Conservation (phyloP, 1,139 yeast species). For the Saccharomyces hybrid region DNA sequence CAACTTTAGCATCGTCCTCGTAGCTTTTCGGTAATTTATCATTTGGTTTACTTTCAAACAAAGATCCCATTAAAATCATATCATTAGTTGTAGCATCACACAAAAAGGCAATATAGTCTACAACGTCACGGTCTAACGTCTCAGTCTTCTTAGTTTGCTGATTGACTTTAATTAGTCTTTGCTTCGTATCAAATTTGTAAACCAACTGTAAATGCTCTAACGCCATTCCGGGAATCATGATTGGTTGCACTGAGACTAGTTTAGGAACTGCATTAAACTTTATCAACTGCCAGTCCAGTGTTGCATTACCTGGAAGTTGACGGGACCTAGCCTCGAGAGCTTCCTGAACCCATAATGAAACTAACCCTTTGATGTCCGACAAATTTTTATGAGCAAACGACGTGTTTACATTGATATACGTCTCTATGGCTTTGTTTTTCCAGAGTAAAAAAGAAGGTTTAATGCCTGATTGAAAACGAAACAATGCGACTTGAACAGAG, state of each 20-base stretch:
- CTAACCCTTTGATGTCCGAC: constrained; percentile 37
- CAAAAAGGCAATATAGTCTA: constrained; percentile 69
- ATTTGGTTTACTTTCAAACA: constrained; percentile 53
- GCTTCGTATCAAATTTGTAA: constrained; percentile 69
- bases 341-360: constrained; percentile 56
- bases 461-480: constrained; percentile 54
- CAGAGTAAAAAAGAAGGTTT: constrained; percentile 60
- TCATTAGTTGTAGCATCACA: constrained; percentile 66
- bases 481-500: constrained; percentile 56
- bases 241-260: constrained; percentile 61
- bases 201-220: constrained; percentile 64
- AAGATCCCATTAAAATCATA: constrained; percentile 65
- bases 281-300: constrained; percentile 68
- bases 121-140: constrained; percentile 48
- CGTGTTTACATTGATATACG: constrained; percentile 55
- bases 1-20: constrained; percentile 31
- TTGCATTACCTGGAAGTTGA: constrained; percentile 50
- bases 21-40: constrained; percentile 34
- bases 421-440: constrained; percentile 66
- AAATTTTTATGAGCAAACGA: constrained; percentile 52
- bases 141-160: constrained; percentile 40
- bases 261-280: constrained; percentile 67
- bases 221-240: constrained; percentile 51
- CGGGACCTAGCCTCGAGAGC: constrained; percentile 44
- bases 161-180: constrained; percentile 50